Base-by-base conservation (phyloP, 1,139 yeast genomes). In the Zygoascus meyerae region DNA sequence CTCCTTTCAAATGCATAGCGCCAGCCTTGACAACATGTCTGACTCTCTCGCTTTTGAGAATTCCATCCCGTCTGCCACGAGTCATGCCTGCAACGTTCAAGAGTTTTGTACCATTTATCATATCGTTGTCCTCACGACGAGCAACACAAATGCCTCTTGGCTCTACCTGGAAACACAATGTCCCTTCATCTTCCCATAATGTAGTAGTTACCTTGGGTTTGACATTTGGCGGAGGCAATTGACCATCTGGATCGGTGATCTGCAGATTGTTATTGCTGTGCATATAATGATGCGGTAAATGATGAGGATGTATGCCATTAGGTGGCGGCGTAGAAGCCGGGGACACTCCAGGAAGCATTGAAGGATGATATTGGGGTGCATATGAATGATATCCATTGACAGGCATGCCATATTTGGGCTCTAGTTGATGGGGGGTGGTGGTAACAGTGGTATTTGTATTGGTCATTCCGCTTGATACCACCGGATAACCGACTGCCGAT, bases 161-260 rank as follows among this genome's bases (percentile, higher is more conserved):
- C 61, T 89, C 97, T 30, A 90, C 97, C 67, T 90, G 97, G 69
- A 89, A 90, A 64, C 97, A 92, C 45, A 89, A 68, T 0, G 97
- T 90, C 57, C 87, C 85, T 62, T 90, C 97, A 63, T 90, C 97
- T 65, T 90, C 97, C 97, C 97, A 90, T 81, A 87, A 79, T 8
- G 97, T 87, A 18, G 97, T 89, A 45, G 95, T 86, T 53, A 90
- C 94, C 56, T 94, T 74, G 21, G 96, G 97, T 55, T 87, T 75
- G 55, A 83, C 68, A 14, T 79, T 81, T 18, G 77, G 76, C 4
- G 82, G 82, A 48, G 78, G 80, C 29, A 71, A 66, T 61, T 78
- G 82, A n/a, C 82, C 82, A 3, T 74, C 73, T 6, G 72, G 70
- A 40, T 75, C 77, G 28, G 74, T 68, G 18, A 66, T 48, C 32